A percentile compares a stretch with the other conserved stretches of the same genome.
Conservation (phyloP, 2,329 filamentous ascomycete genomes). For the Ophiocordyceps polyrhachis-furcata region DNA sequence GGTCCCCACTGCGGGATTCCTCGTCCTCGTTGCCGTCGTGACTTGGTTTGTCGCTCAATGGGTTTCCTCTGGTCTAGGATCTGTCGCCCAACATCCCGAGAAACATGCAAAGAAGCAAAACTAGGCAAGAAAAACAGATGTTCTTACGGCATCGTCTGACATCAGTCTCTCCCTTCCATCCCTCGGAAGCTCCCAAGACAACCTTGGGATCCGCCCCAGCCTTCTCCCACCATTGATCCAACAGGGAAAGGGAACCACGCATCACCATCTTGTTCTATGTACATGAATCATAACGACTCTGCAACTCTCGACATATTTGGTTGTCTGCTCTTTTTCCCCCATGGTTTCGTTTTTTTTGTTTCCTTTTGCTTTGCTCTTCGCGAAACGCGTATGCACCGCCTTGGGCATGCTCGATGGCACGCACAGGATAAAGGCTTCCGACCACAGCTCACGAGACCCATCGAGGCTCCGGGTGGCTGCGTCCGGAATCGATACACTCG, state of each 20-base stretch:
- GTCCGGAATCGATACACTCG: not conserved
- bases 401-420: not conserved
- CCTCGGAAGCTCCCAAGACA: not conserved
- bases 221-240: not conserved
- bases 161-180: not conserved
- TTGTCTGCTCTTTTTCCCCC: not conserved
- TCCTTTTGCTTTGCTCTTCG: not conserved
- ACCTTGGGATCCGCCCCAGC: not conserved
- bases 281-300: conserved; percentile 8
- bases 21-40: conserved; percentile 37
- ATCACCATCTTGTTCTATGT: conserved; percentile 10
- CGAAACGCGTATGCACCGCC: not conserved
- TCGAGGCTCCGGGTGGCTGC: not conserved
- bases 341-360: not conserved
- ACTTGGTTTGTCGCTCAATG: conserved; percentile 24
- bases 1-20: conserved; percentile 50
- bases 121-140: conserved; percentile 3
- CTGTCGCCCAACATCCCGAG: conserved; percentile 8
- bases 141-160: not conserved
- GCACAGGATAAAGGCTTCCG: not conserved
- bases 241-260: not conserved
- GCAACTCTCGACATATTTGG: conserved; percentile 2
- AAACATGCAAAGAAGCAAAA: conserved; percentile 20
- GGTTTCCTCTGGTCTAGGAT: conserved; percentile 10
- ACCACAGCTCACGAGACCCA: not conserved